Evolutionary conservation across 2,329 filamentous ascomycete genomes (phyloP), one percentile per base, ranked within the genome.

Genomic region (Fusarium tanahbumbuense): DNA sequence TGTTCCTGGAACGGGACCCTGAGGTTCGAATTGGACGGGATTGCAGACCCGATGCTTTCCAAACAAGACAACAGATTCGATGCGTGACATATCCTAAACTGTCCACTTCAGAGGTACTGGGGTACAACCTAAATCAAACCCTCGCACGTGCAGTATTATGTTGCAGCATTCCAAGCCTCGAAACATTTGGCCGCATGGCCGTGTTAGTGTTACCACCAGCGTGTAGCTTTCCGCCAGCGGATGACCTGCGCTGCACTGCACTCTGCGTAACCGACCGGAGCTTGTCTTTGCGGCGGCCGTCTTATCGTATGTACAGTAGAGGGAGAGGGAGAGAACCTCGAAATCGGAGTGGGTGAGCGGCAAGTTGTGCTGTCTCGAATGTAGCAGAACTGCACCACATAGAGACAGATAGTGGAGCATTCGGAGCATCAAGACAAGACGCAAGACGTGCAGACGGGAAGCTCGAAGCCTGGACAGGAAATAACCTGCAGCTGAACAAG

Each of bases 81-180:
- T 67, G 61, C 64, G 56, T 71, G 68, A 58, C 55, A 60, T 50
- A 64, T 57, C 63, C 56, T 57, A 61, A 56, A 71, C 56, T 64
- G 64, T 58, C 56, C 49, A 71, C 55, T 44, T 64, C 34, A 56
- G 27, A 27, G 15, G 27, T 45, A 47, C 50, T 25, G 18, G 48
- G 50, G 50, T 48, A 71, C 60, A 55, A 56, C 53, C 52, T 61
- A 68, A 59, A 60, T 65, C 65, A 66, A 61, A 72, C 66, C 62
- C 63, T 75, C 71, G 71, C 73, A 75, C 73, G 64, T 73, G 73
- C 73, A 73, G 62, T 27, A 56, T 45, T 47, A 58, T 59, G 55
- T 61, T 67, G 60, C 63, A 71, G 63, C 73, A 75, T 73, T 75
- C 71, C 69, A 72, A 65, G 56, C 64, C 45, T 68, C 46, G 56